These are phyloP conservation scores for Lactarius vividus DNA, from an alignment of 768 basidiomycete species.

Conservation along the genomic window DNA sequence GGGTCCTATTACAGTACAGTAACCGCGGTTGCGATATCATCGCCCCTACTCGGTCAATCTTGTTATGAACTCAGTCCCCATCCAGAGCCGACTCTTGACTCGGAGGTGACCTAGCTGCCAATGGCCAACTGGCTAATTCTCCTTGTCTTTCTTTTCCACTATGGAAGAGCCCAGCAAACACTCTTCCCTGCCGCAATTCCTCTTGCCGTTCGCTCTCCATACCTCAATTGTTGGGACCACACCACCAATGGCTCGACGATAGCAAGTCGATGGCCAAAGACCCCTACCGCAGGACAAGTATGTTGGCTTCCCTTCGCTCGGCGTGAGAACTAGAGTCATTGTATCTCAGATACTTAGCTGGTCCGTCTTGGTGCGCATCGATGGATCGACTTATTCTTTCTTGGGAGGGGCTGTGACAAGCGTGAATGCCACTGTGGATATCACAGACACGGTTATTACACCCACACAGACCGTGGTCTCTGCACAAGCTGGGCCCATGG, in stretches of 20 bases:
- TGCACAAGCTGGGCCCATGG: too few species aligned
- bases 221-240: slow-evolving; percentile 30
- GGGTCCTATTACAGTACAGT: too few species aligned
- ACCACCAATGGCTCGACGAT: slow-evolving; percentile 4
- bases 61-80: too few species aligned
- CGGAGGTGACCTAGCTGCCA: background rate
- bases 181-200: slow-evolving; percentile 31
- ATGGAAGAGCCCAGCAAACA: slow-evolving; percentile 11
- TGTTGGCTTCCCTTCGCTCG: background rate
- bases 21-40: too few species aligned
- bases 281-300: background rate
- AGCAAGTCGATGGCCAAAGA: slow-evolving; percentile 26
- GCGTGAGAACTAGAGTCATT: background rate
- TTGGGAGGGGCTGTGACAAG: slow-evolving; percentile 10
- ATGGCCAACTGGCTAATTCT: background rate
- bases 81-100: too few species aligned
- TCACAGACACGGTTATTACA: too few species aligned
- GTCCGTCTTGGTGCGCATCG: slow-evolving; percentile 17
- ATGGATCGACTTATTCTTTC: slow-evolving; percentile 26
- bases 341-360: slow-evolving; percentile 17
- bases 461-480: too few species aligned
- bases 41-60: too few species aligned
- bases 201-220: slow-evolving; percentile 32
- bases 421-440: too few species aligned
- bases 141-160: background rate